A percentile compares a stretch with the other conserved stretches of the same genome.
Conservation (phyloP, 306 rosid species). For the Ormosia semicastrata region DNA sequence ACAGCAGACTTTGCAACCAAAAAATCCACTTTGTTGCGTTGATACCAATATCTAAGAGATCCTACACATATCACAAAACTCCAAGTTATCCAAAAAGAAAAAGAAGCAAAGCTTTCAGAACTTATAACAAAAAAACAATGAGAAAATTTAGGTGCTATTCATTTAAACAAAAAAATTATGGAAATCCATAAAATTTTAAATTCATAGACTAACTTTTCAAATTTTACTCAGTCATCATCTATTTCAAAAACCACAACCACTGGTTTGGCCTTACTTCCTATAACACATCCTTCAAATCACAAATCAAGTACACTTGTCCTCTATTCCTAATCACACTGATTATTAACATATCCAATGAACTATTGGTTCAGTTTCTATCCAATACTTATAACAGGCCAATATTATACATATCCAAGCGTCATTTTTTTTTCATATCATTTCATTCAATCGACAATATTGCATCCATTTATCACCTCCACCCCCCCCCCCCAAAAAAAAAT, state of each 20-base stretch:
- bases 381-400: neutral
- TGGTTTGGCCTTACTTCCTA: neutral
- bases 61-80: conserved; percentile 46
- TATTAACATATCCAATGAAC: neutral
- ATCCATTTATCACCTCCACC: neutral
- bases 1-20: conserved; percentile 71
- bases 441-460: neutral
- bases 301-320: neutral
- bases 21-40: conserved; percentile 73
- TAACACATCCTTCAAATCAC: neutral
- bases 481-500: neutral
- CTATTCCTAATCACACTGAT: neutral
- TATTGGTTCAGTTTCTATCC: neutral
- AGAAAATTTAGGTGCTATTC: neutral
- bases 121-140: neutral
- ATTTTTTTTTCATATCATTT: neutral
- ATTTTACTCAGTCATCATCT: neutral
- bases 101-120: neutral
- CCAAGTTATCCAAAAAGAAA: neutral
- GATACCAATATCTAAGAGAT: conserved; percentile 84
- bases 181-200: neutral
- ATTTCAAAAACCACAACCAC: conserved; percentile 12
- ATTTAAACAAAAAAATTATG: neutral
- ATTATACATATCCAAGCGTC: neutral
- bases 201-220: neutral